Percentiles rank a stretch among this genome's conserved stretches.
Evolutionary conservation across 371 early-diverging fungal species (phyloP).

Genomic region (Circinella umbellata): DNA sequence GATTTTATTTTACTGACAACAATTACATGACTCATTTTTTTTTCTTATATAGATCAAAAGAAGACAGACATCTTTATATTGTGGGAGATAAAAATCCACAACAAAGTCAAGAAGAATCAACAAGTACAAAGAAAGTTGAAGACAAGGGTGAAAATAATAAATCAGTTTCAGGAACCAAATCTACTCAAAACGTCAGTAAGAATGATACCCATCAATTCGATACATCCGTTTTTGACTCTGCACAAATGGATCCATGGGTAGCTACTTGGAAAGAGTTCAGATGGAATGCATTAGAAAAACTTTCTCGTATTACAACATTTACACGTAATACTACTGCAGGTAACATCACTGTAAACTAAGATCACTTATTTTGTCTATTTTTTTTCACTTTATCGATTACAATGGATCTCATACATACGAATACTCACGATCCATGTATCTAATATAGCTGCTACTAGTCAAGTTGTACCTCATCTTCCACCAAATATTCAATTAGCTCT

Average conservation of each 20-base stretch:
- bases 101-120: neutral
- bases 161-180: neutral
- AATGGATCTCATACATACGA: too few relatives aligned
- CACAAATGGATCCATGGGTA: constrained; percentile 53
- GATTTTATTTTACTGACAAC: too few relatives aligned
- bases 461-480: constrained; percentile 79
- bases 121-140: neutral
- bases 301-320: constrained; percentile 79
- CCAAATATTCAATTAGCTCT: constrained; percentile 50
- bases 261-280: constrained; percentile 68
- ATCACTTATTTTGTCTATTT: neutral
- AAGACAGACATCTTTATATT: constrained; percentile 12
- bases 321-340: constrained; percentile 64
- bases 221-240: constrained; percentile 32
- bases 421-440: too few relatives aligned
- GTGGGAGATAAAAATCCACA: constrained; percentile 4
- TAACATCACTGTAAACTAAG: constrained; percentile 7
- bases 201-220: neutral
- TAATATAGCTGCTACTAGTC: constrained; percentile 65
- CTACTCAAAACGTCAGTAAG: constrained; percentile 7
- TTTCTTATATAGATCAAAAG: constrained; percentile 24
- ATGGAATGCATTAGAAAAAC: constrained; percentile 83
- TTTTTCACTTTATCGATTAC: neutral
- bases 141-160: neutral
- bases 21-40: neutral